Evolutionary conservation across 1,284 basidiomycete species (phyloP).

Genomic region (Sporisorium iseilematis-ciliati): DNA sequence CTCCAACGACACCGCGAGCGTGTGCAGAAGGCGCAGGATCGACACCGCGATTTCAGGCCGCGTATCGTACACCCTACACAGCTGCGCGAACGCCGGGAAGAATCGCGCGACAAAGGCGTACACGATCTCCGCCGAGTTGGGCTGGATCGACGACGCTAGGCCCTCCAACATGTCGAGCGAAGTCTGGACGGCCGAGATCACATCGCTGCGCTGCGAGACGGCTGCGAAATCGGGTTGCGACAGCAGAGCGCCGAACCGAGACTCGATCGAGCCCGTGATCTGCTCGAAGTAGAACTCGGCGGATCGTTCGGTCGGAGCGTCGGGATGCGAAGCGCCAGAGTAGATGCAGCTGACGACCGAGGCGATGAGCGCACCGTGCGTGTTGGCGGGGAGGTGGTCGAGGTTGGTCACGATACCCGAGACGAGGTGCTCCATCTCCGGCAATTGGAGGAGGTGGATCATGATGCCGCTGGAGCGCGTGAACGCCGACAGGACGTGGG

Average conservation of each 20-base stretch:
- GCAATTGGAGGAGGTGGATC: slow-evolving; percentile 52
- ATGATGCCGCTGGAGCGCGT: slow-evolving; percentile 57
- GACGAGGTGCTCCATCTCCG: slow-evolving; percentile 55
- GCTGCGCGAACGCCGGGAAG: slow-evolving; percentile 47
- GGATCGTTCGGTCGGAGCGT: slow-evolving; percentile 29
- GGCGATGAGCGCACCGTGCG: slow-evolving; percentile 57
- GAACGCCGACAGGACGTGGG: slow-evolving; percentile 56
- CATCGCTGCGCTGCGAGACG: slow-evolving; percentile 49
- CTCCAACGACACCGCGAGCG: slow-evolving; percentile 42
- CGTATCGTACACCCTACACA: slow-evolving; percentile 44
- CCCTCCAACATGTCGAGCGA: slow-evolving; percentile 62
- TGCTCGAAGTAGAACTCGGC: slow-evolving; percentile 53
- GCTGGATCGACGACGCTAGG: slow-evolving; percentile 48
- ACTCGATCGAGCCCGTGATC: slow-evolving; percentile 57
- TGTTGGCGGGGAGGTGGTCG: slow-evolving; percentile 56
- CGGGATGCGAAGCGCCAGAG: slow-evolving; percentile 39
- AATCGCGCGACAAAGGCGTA: slow-evolving; percentile 55
- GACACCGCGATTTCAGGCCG: slow-evolving; percentile 46
- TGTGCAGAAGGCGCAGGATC: slow-evolving; percentile 42
- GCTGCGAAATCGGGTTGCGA: slow-evolving; percentile 44
- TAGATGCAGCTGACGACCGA: slow-evolving; percentile 63
- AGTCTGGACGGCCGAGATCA: slow-evolving; percentile 51
- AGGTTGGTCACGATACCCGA: slow-evolving; percentile 46
- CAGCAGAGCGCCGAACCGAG: slow-evolving; percentile 46
- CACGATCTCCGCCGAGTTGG: slow-evolving; percentile 51